A percentile compares a stretch with the other conserved stretches of the same genome.
phyloP scores from a whole-genome alignment of 306 rosid genomes.

The Cucurbita argyrosperma region DNA sequence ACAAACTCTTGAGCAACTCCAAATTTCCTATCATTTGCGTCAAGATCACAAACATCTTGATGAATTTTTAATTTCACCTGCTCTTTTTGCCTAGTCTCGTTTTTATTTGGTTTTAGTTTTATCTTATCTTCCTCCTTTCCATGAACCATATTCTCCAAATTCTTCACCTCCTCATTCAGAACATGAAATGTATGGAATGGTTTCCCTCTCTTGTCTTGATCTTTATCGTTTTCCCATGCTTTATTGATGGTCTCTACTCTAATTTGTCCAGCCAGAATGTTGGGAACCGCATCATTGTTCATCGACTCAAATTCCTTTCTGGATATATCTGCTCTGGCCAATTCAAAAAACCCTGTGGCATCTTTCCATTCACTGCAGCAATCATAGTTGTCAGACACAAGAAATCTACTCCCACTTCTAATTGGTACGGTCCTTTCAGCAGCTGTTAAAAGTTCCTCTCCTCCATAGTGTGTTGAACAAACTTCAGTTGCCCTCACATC shows the following conservation, averaged over 20 bases:
- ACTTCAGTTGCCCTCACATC: conserved; percentile 25
- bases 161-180: conserved; percentile 12
- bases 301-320: conserved; percentile 24
- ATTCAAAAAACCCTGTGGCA: conserved; percentile 64
- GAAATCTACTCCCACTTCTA: conserved; percentile 24
- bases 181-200: conserved; percentile 14
- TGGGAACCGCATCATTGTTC: conserved; percentile 20
- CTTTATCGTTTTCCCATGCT: conserved; percentile 19
- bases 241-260: conserved; percentile 20
- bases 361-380: conserved; percentile 58
- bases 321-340: conserved; percentile 55
- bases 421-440: conserved; percentile 17
- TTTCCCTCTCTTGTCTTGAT: conserved; percentile 7
- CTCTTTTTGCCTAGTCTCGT: conserved; percentile 22
- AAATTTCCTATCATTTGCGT: conserved; percentile 20
- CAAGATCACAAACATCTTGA: conserved; percentile 16
- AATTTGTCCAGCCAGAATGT: conserved; percentile 18
- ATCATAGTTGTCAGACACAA: conserved; percentile 35
- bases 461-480: conserved; percentile 22
- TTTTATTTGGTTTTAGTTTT: conserved; percentile 26
- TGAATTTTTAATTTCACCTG: conserved; percentile 27
- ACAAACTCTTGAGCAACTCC: conserved; percentile 12
- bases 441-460: conserved; percentile 17
- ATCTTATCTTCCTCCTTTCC: conserved; percentile 24
- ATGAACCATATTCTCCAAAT: conserved; percentile 11